phyloP scores from a whole-genome alignment of 2,329 filamentous ascomycete genomes.

The Rosellinia necatrix region DNA sequence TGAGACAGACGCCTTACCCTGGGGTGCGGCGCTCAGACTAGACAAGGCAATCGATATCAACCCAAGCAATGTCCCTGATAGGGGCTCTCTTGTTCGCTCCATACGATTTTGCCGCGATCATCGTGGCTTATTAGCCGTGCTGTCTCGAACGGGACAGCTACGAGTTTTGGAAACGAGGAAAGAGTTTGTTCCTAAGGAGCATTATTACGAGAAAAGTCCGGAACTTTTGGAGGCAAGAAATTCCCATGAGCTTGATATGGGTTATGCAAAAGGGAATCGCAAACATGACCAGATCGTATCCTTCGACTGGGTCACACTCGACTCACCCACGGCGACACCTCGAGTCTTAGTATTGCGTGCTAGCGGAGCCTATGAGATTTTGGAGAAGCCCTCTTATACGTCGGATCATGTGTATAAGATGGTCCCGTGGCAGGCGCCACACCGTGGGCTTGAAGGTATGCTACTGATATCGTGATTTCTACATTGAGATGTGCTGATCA shows the following conservation, averaged over 20 bases:
- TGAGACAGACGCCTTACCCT: constrained; percentile 65
- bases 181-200: constrained; percentile 52
- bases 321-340: constrained; percentile 59
- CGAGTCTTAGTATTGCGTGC: constrained; percentile 64
- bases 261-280: constrained; percentile 55
- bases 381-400: constrained; percentile 64
- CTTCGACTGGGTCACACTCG: constrained; percentile 69
- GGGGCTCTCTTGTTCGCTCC: constrained; percentile 65
- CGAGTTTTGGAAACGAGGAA: constrained; percentile 64
- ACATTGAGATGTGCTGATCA: constrained; percentile 34
- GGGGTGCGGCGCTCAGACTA: constrained; percentile 64
- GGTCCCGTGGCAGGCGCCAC: constrained; percentile 63
- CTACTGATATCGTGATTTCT: background rate
- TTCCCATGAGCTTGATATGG: constrained; percentile 66
- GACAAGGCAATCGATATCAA: constrained; percentile 62
- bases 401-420: constrained; percentile 64
- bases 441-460: constrained; percentile 61
- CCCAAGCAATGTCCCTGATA: constrained; percentile 56
- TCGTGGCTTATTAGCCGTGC: constrained; percentile 62
- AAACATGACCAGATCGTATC: constrained; percentile 67
- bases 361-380: constrained; percentile 64
- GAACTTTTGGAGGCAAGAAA: constrained; percentile 63
- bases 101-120: constrained; percentile 67
- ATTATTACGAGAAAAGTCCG: constrained; percentile 53
- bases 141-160: constrained; percentile 67